phyloP scores from a whole-genome alignment of 1,139 yeast genomes.

The Arxiozyma bovina region DNA sequence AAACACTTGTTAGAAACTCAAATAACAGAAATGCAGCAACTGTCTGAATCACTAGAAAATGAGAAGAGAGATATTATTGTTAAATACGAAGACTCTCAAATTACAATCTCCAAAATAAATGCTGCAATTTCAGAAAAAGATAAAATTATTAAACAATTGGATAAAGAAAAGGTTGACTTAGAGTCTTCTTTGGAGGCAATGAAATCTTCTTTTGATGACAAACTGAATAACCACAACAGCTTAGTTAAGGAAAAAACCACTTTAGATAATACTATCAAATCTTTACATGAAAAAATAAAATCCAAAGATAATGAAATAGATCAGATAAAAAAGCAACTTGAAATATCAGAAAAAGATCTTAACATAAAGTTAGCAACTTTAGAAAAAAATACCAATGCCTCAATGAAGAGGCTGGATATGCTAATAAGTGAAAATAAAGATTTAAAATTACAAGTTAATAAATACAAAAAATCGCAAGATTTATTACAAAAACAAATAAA shows the following conservation, averaged over 20 bases:
- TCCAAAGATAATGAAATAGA: slow-evolving; percentile 33
- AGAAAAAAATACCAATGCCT: slow-evolving; percentile 31
- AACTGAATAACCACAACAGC: slow-evolving; percentile 4
- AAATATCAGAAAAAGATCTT: slow-evolving; percentile 32
- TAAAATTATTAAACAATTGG: slow-evolving; percentile 16
- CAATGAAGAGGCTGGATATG: slow-evolving; percentile 37
- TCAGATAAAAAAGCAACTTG: slow-evolving; percentile 31
- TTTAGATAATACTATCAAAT: slow-evolving; percentile 25
- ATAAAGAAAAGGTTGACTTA: slow-evolving; percentile 16
- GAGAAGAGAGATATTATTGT: slow-evolving; percentile 33
- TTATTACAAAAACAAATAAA: slow-evolving; percentile 33
- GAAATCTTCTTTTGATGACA: slow-evolving; percentile 9
- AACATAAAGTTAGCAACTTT: slow-evolving; percentile 33
- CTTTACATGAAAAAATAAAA: slow-evolving; percentile 28
- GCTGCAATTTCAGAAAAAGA: slow-evolving; percentile 19
- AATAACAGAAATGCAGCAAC: slow-evolving; percentile 27
- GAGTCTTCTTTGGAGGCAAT: slow-evolving; percentile 12
- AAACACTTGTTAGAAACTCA: slow-evolving; percentile 15
- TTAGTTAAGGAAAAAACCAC: slow-evolving; percentile 12
- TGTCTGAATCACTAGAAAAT: slow-evolving; percentile 32
- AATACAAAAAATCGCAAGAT: slow-evolving; percentile 33
- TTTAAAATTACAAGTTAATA: slow-evolving; percentile 34
- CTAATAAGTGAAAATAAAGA: slow-evolving; percentile 43
- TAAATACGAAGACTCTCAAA: slow-evolving; percentile 10
- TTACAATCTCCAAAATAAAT: slow-evolving; percentile 31